Evolutionary conservation across 2,329 filamentous ascomycete genomes (phyloP), one percentile per base, ranked within the genome.

Genomic region (Claviceps purpurea): DNA sequence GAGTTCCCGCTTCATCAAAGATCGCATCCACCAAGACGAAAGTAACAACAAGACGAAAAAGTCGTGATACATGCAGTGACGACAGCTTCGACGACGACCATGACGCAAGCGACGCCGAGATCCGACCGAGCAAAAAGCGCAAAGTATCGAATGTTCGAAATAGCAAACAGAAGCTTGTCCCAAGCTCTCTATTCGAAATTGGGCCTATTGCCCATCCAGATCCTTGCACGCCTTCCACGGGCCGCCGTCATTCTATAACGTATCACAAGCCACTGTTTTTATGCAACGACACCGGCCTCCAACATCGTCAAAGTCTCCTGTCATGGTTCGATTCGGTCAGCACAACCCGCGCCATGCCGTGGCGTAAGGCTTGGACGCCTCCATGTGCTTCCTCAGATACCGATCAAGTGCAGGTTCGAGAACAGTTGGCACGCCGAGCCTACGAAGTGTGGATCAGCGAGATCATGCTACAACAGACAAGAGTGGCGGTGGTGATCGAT

Each of bases 361-460:
- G 77, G 77, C 75, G 80, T 34, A 78, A 80, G 57, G 55, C 70
- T 2, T 84, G 78, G 76, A 67, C 78, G 50, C 65, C 79, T 51
- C 52, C 50, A 14, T n/a, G 4, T 41, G 26, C 30, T 55, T 22
- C 55, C 24, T 8, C 6, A 1, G 26, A 59, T 18, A 26, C 50
- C 16, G 59, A 67, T 16, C 57, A 60, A 1, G 55, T 60, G 1
- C 64, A 66, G n/a, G 65, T 76, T 8, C 69, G 70, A 34, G 47
- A 53, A n/a, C 63, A 62, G 2, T 67, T 82, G 11, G 73, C 75
- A 53, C 71, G 67, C 34, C 74, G 80, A 47, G 80, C 79, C 2
- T 84, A 84, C 65, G 74, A 82, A 61, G 79, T 84, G 47, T 83
- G 79, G 77, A 81, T 84, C 60, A 79, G 75, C 59, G 80, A 84